Evolutionary conservation across 306 rosid species (phyloP).

Genomic region (Sindora glabra): DNA sequence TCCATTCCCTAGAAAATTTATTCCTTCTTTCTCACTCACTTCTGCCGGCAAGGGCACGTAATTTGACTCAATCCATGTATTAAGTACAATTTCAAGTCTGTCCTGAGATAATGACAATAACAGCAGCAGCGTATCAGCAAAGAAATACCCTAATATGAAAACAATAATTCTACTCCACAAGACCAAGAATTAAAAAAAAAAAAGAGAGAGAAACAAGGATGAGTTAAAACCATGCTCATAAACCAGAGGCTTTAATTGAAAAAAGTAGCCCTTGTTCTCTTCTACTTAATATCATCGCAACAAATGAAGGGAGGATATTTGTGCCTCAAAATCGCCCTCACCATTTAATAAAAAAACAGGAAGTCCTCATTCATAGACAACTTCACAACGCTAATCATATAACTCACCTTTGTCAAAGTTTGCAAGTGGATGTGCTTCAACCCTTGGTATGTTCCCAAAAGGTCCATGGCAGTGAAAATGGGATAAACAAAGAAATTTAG

Average conservation of each 20-base stretch:
- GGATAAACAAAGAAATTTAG: conserved; percentile 64
- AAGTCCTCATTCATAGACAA: background rate
- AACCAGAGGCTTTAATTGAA: background rate
- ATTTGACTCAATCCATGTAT: conserved; percentile 69
- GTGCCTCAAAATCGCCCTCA: background rate
- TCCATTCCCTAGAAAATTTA: conserved; percentile 47
- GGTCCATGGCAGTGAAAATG: conserved; percentile 70
- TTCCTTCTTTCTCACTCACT: conserved; percentile 74
- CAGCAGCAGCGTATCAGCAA: too few relatives aligned
- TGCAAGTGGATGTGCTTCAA: conserved; percentile 75
- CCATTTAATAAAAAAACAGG: background rate
- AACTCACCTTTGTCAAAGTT: conserved; percentile 78
- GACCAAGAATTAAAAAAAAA: background rate
- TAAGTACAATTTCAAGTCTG: conserved; percentile 80
- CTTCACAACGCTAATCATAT: conserved; percentile 7
- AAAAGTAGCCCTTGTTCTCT: too few relatives aligned
- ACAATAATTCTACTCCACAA: background rate
- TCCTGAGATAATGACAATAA: conserved; percentile 50
- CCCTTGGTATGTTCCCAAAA: conserved; percentile 79
- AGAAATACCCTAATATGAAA: background rate
- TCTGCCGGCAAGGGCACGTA: conserved; percentile 77
- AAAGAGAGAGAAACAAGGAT: too few relatives aligned
- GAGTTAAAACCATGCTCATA: too few relatives aligned
- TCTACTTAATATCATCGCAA: too few relatives aligned
- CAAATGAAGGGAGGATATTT: too few relatives aligned